A percentile compares a stretch with the other conserved stretches of the same genome.
Conservation (phyloP, 2,329 filamentous ascomycete genomes). For the Cryphonectria nitschkei region DNA sequence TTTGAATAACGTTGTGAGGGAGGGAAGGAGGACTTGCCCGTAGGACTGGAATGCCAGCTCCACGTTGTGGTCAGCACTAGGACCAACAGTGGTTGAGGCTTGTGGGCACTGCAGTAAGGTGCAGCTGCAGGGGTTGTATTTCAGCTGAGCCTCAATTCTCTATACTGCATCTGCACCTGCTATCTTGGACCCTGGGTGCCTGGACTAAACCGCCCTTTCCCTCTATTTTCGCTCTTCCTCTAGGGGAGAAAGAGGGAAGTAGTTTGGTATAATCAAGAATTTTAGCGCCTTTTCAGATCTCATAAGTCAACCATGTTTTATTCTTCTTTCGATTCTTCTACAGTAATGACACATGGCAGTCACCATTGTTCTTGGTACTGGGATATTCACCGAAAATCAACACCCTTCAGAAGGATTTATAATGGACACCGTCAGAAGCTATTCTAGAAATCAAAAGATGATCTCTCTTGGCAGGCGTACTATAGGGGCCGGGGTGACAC, state of each 20-base stretch:
- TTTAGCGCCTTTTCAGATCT: no score
- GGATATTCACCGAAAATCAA: not conserved
- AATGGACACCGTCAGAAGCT: not conserved
- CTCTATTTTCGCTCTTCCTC: not conserved
- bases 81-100: slow-evolving; percentile 21
- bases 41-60: slow-evolving; percentile 10
- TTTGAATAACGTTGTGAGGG: not conserved
- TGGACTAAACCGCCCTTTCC: not conserved
- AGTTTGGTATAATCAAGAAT: no score
- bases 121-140: slow-evolving; percentile 18
- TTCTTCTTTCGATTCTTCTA: not conserved
- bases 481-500: not conserved
- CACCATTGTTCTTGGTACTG: not conserved
- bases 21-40: slow-evolving; percentile 1
- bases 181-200: not conserved
- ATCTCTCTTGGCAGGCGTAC: not conserved
- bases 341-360: not conserved
- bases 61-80: slow-evolving; percentile 26
- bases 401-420: not conserved
- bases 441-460: not conserved
- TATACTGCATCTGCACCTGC: not conserved
- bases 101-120: slow-evolving; percentile 11
- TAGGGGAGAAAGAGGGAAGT: no score
- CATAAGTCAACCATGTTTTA: not conserved
- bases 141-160: slow-evolving; percentile 27